Conservation (phyloP, 108 stramenopile genomes). For the Chaetoceros tenuissimus region DNA sequence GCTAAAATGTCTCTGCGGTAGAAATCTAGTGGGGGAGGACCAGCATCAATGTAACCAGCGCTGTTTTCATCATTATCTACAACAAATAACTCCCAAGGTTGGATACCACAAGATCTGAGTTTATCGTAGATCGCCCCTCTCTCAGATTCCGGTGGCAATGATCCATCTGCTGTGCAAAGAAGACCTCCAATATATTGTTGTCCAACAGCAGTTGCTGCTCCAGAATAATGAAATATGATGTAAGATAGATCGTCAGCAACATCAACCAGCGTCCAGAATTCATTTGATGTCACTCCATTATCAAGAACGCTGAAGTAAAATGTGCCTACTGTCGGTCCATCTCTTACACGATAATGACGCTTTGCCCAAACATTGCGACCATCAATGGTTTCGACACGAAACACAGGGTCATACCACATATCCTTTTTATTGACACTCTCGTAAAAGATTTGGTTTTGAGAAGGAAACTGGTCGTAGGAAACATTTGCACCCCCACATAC, state of each 20-base stretch:
- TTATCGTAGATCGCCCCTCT: slow-evolving; percentile 30
- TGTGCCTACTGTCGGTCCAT: slow-evolving; percentile 46
- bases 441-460: slow-evolving; percentile 81
- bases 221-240: slow-evolving; percentile 90
- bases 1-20: slow-evolving; percentile 42
- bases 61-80: slow-evolving; percentile 47
- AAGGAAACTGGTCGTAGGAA: slow-evolving; percentile 94
- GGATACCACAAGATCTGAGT: slow-evolving; percentile 67
- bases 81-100: slow-evolving; percentile 84
- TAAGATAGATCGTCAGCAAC: slow-evolving; percentile 88
- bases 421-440: slow-evolving; percentile 30
- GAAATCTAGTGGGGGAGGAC: slow-evolving; percentile 65
- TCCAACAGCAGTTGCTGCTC: slow-evolving; percentile 86
- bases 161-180: slow-evolving; percentile 84
- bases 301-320: slow-evolving; percentile 77
- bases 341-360: slow-evolving; percentile 68
- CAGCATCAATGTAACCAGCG: slow-evolving; percentile 42
- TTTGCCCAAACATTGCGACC: slow-evolving; percentile 88
- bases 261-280: slow-evolving; percentile 90
- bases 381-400: slow-evolving; percentile 90
- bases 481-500: slow-evolving; percentile 86
- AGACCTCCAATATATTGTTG: slow-evolving; percentile 86
- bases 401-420: slow-evolving; percentile 96
- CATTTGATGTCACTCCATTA: slow-evolving; percentile 52
- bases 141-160: slow-evolving; percentile 33